Conservation (phyloP, 192 early-diverging fungal genomes). For the Thamnidium elegans region DNA sequence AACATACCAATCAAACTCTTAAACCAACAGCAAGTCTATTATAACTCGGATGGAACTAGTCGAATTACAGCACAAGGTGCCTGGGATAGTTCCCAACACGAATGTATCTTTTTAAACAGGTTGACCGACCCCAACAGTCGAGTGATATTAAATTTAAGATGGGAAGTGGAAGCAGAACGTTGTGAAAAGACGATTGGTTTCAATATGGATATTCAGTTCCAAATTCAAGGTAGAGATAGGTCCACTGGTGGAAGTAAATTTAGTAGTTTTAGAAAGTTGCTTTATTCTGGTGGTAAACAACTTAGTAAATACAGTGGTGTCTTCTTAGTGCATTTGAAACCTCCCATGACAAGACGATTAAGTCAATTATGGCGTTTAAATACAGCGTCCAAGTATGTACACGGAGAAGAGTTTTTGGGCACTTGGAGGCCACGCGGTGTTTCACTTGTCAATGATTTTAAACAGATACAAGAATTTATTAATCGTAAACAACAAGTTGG, state of each 20-base stretch:
- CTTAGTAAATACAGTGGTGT: constrained; percentile 53
- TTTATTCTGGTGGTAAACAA: constrained; percentile 38
- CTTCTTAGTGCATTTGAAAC: constrained; percentile 61
- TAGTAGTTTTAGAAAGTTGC: constrained; percentile 43
- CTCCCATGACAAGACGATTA: constrained; percentile 47
- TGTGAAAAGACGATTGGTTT: constrained; percentile 57
- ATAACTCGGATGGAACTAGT: constrained; percentile 61
- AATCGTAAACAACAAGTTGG: constrained; percentile 39
- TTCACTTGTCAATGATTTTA: constrained; percentile 57
- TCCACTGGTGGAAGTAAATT: constrained; percentile 29
- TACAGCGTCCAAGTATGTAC: constrained; percentile 67
- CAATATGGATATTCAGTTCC: constrained; percentile 57
- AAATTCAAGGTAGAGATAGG: constrained; percentile 59
- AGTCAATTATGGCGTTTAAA: constrained; percentile 68
- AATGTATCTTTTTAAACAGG: constrained; percentile 61
- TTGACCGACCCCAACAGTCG: constrained; percentile 58
- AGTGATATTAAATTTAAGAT: constrained; percentile 54
- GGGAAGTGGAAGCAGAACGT: constrained; percentile 56
- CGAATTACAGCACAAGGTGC: constrained; percentile 52
- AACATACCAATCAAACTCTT: constrained; percentile 48
- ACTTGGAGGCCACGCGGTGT: constrained; percentile 71
- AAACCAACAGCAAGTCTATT: constrained; percentile 42
- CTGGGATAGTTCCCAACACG: constrained; percentile 79
- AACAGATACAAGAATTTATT: constrained; percentile 31
- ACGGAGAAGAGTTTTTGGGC: constrained; percentile 67